Evolutionary conservation across 2,329 filamentous ascomycete species (phyloP), one percentile per base, ranked within the genome.

Genomic region (Colletotrichum godetiae): DNA sequence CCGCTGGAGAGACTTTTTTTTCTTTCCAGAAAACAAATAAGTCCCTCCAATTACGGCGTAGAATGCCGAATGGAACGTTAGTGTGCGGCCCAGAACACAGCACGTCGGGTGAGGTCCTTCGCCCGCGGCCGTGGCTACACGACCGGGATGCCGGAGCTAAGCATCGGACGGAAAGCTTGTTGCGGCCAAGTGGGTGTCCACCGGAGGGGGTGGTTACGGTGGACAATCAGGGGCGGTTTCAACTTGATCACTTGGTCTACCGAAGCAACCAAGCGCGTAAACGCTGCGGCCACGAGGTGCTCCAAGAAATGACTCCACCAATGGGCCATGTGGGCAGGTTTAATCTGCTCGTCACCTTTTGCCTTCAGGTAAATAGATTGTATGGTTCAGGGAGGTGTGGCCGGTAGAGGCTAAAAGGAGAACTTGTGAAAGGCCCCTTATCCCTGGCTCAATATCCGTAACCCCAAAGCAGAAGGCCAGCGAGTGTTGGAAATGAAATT

Each of bases 91-190:
- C 56, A 46, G 33, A 33, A 22, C 8, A 27, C 33, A n/a, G 33
- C 62, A 3, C 42, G 10, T 29, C 49, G 31, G 19, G 31, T 24
- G 63, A 61, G 56, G 33, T 33, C 15, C 42, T 19, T 24, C 19
- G 19, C 64, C 60, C 49, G n/a, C n/a, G 35, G 63, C 35, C 35
- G 24, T 27, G 8, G 58, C 22, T 61, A 15, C 35, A 29, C 22
- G 24, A 53, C 68, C 64, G 57, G 64, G 68, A 68, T 72, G 49
- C 33, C 64, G 57, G 57, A 63, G 53, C 64, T 68, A 63, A 63
- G 64, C 58, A 31, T 72, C 69, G 65, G 69, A 49, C 64, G 52
- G 37, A 63, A 68, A 72, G 69, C 69, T 68, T 72, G 37, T 62
- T 68, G 69, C 35, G 49, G 64, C 58, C 42, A 62, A 72, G 69